Conservation (phyloP, 768 basidiomycete species). For the Kwoniella shandongensis region DNA sequence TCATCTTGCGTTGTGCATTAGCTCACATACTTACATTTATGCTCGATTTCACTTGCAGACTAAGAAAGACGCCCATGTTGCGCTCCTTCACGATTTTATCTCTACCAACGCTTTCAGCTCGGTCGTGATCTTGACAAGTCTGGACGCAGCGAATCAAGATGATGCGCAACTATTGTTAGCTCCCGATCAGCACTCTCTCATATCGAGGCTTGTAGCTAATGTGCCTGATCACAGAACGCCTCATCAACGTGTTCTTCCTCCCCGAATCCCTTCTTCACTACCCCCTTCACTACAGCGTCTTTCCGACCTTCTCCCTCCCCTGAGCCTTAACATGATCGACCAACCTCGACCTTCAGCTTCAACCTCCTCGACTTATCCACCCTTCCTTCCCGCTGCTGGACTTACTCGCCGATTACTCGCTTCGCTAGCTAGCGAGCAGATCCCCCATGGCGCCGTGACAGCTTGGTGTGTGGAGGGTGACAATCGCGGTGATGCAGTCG, state of each 20-base stretch:
- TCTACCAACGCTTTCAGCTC: constrained; percentile 58
- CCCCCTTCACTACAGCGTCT: constrained; percentile 62
- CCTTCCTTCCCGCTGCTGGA: constrained; percentile 78
- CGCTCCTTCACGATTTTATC: constrained; percentile 63
- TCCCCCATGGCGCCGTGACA: constrained; percentile 61
- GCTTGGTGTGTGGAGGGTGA: constrained; percentile 82
- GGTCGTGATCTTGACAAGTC: constrained; percentile 68
- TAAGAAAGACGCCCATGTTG: constrained; percentile 68
- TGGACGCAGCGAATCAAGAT: constrained; percentile 71
- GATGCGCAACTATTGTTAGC: constrained; percentile 76
- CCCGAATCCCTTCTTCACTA: constrained; percentile 58
- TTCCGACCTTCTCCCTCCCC: constrained; percentile 50
- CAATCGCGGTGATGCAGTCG: constrained; percentile 67
- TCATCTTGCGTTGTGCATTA: neutral
- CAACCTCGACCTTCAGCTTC: neutral
- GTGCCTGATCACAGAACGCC: constrained; percentile 28
- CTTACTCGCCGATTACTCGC: constrained; percentile 67
- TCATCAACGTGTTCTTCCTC: constrained; percentile 55
- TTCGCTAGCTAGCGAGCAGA: constrained; percentile 60
- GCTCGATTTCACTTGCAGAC: constrained; percentile 55
- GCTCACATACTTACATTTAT: constrained; percentile 11
- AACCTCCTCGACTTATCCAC: constrained; percentile 54
- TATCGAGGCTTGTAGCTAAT: neutral
- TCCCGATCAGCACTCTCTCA: constrained; percentile 33
- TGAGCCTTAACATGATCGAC: constrained; percentile 18